Evolutionary conservation across 176 grass and related monocot genomes (phyloP).

Genomic region (Raddia distichophylla): DNA sequence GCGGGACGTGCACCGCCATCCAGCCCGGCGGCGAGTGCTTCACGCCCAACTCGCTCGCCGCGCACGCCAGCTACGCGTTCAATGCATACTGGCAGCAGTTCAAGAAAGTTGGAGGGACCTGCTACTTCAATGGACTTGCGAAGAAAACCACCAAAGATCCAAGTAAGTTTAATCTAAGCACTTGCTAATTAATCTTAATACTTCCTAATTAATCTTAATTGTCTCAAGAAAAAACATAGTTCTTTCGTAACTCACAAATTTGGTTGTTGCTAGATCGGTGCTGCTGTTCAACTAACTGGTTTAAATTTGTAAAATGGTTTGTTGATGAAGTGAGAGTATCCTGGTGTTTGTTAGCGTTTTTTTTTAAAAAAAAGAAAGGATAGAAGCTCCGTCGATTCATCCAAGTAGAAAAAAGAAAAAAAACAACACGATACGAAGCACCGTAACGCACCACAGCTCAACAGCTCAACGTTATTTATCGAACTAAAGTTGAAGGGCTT

Average conservation of each 20-base stretch:
- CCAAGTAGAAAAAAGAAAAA: no score
- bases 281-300: neutral
- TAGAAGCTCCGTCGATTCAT: no score
- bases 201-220: no score
- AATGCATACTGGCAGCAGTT: conserved; percentile 71
- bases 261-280: neutral
- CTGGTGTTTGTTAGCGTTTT: neutral
- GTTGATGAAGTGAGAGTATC: neutral
- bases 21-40: conserved; percentile 50
- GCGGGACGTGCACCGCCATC: conserved; percentile 55
- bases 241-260: no score
- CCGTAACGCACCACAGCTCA: no score
- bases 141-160: conserved; percentile 52
- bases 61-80: conserved; percentile 75
- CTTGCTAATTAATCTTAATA: no score
- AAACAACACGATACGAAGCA: no score
- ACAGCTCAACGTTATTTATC: no score
- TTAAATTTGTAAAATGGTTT: neutral
- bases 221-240: no score
- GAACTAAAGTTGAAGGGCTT: no score
- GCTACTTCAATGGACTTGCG: conserved; percentile 67
- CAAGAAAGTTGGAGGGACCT: conserved; percentile 45
- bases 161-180: conserved; percentile 46
- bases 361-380: no score
- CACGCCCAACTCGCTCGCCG: conserved; percentile 38